Evolutionary conservation across 345 rosid species (phyloP).

Genomic region (Crucihimalaya himalaica): DNA sequence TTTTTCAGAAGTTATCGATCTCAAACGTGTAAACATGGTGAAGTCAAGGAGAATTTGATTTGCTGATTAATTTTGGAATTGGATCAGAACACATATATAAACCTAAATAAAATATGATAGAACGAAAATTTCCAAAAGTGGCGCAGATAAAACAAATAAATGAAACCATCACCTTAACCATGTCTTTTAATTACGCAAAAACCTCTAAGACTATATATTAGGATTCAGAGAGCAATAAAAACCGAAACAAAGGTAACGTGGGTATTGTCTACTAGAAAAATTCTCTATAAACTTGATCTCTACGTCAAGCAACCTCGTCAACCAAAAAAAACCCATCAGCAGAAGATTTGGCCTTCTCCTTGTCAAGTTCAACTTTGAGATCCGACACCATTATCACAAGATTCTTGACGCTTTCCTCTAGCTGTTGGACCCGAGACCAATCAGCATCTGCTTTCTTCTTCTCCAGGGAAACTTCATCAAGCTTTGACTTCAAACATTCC

Average conservation of each 20-base stretch:
- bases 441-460: neutral
- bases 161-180: neutral
- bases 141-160: neutral
- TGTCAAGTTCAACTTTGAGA: constrained; percentile 6
- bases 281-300: neutral
- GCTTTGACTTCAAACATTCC: neutral
- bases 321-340: constrained; percentile 30
- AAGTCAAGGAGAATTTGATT: neutral
- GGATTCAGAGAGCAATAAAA: neutral
- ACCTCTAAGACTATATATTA: neutral
- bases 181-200: neutral
- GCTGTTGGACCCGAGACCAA: neutral
- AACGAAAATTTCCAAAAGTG: neutral
- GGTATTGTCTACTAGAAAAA: neutral
- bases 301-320: neutral
- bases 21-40: too few relatives aligned
- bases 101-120: neutral
- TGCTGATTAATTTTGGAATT: neutral
- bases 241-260: neutral
- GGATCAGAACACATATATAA: neutral
- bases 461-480: neutral
- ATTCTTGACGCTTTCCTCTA: neutral
- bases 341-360: neutral
- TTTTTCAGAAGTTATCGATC: too few relatives aligned
- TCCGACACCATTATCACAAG: neutral